Percentiles rank a stretch among this genome's conserved stretches.
phyloP scores from a whole-genome alignment of 768 basidiomycete genomes.

The Podaxis sp. region DNA sequence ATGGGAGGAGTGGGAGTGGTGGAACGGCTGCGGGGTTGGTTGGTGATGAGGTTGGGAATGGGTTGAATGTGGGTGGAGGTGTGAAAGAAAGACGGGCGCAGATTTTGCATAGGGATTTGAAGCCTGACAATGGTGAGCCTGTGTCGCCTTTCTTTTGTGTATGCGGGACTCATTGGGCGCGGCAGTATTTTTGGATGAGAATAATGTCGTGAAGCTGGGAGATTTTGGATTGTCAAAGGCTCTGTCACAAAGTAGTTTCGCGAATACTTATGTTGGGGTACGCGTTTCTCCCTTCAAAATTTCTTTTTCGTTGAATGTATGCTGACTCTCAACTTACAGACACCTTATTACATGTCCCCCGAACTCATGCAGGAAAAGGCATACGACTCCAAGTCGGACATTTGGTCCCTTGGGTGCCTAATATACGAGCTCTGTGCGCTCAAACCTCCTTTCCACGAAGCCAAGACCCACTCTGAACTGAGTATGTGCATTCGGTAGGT shows the following conservation, averaged over 20 bases:
- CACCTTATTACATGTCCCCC: conserved; percentile 99
- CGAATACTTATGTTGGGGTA: conserved; percentile 96
- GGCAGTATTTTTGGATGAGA: conserved; percentile 85
- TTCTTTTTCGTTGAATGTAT: background rate
- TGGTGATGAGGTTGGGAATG: conserved; percentile 20
- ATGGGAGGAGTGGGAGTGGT: conserved; percentile 46
- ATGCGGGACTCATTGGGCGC: background rate
- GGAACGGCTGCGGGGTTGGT: conserved; percentile 20
- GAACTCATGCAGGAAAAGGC: conserved; percentile 97
- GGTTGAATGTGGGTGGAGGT: conserved; percentile 22
- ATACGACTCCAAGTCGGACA: conserved; percentile 97
- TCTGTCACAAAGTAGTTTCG: conserved; percentile 83
- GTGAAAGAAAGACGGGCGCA: conserved; percentile 56
- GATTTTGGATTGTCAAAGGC: conserved; percentile 97
- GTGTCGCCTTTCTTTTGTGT: background rate
- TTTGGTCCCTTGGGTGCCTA: conserved; percentile 97
- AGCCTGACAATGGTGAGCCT: conserved; percentile 90
- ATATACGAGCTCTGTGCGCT: conserved; percentile 96
- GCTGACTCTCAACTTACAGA: conserved; percentile 46
- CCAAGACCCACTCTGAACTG: conserved; percentile 85
- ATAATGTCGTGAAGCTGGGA: conserved; percentile 88
- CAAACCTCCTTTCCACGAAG: conserved; percentile 91
- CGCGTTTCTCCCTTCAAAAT: conserved; percentile 27
- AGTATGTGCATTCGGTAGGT: conserved; percentile 76
- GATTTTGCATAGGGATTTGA: conserved; percentile 92